phyloP scores from a whole-genome alignment of 2,329 filamentous ascomycete species.

The Scedosporium dehoogii region DNA sequence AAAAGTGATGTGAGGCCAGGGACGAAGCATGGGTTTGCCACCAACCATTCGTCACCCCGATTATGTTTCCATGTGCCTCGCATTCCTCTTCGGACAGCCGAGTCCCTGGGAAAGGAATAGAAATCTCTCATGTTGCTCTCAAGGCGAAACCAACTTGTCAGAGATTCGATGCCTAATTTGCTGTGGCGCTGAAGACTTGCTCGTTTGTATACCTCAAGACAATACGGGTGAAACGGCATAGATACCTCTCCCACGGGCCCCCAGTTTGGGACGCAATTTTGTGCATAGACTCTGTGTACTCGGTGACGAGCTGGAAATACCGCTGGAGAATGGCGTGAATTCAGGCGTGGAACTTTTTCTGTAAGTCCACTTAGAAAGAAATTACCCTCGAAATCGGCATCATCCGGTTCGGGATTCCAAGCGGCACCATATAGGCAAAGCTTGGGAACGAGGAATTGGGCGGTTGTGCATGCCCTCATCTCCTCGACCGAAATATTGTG shows the following conservation, averaged over 20 bases:
- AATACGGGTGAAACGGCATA: slow-evolving; percentile 20
- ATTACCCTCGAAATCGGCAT: not conserved
- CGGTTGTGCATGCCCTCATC: slow-evolving; percentile 16
- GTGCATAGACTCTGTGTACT: not conserved
- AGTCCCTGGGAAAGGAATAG: not conserved
- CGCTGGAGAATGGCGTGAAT: too few relatives aligned
- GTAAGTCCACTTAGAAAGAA: not conserved
- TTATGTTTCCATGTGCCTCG: not conserved
- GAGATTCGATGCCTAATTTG: slow-evolving; percentile 11
- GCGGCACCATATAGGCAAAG: not conserved
- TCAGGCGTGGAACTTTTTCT: not conserved
- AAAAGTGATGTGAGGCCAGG: not conserved
- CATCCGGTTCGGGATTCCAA: not conserved
- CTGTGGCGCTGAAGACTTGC: slow-evolving; percentile 11
- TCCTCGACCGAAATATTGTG: slow-evolving; percentile 14
- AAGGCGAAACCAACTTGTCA: slow-evolving; percentile 8
- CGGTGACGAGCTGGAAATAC: not conserved
- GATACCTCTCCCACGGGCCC: too few relatives aligned
- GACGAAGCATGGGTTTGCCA: not conserved
- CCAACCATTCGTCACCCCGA: not conserved
- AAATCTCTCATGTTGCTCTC: not conserved
- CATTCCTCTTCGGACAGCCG: not conserved
- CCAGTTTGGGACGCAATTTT: not conserved
- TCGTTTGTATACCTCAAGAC: slow-evolving; percentile 19
- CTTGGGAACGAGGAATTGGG: slow-evolving; percentile 17